phyloP scores from a whole-genome alignment of 768 basidiomycete genomes.

The Lentinula sp. region DNA sequence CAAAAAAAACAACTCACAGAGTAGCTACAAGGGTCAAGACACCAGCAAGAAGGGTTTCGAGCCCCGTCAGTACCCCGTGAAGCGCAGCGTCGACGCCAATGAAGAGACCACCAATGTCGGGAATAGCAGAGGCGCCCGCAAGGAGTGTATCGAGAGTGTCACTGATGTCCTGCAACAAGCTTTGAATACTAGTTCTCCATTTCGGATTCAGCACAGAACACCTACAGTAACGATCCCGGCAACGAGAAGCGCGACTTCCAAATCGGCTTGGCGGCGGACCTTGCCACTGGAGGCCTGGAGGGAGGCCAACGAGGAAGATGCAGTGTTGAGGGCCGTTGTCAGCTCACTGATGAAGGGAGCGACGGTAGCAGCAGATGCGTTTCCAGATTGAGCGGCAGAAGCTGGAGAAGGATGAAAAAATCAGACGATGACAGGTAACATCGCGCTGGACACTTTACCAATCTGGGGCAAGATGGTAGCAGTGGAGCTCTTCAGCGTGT shows the following conservation, averaged over 20 bases:
- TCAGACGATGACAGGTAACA: too few species aligned
- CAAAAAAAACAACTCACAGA: conserved; percentile 11
- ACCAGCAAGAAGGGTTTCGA: conserved; percentile 21
- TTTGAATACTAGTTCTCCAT: neutral
- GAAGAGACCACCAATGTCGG: conserved; percentile 15
- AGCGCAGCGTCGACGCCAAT: conserved; percentile 18
- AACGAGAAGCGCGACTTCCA: conserved; percentile 18
- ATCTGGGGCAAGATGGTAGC: neutral
- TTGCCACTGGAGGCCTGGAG: conserved; percentile 6
- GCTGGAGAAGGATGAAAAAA: neutral
- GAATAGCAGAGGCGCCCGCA: conserved; percentile 13
- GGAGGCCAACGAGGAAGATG: conserved; percentile 12
- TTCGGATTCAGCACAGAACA: neutral
- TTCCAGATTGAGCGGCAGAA: conserved; percentile 10
- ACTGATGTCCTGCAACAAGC: conserved; percentile 11
- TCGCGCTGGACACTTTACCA: neutral
- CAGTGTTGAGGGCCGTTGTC: conserved; percentile 16
- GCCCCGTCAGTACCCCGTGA: conserved; percentile 16
- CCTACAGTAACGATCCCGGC: conserved; percentile 18
- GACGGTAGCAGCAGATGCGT: conserved; percentile 12
- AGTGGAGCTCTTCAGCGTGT: neutral
- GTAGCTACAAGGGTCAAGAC: conserved; percentile 20
- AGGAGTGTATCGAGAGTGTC: conserved; percentile 16
- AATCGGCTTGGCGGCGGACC: conserved; percentile 17
- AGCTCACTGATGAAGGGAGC: conserved; percentile 17